phyloP scores from a whole-genome alignment of 768 basidiomycete genomes.

The Galerina marginata region DNA sequence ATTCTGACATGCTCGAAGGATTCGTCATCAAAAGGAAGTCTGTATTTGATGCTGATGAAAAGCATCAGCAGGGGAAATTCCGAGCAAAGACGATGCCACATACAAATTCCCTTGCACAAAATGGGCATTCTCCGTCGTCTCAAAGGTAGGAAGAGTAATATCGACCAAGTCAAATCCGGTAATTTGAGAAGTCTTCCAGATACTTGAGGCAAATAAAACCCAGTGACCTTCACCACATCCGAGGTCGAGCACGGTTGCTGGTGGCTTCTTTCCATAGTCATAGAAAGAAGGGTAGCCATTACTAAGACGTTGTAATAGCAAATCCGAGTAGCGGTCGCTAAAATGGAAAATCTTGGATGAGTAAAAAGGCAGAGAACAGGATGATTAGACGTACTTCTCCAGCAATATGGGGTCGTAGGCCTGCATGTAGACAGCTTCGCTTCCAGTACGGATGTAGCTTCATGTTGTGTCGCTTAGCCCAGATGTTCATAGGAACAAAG shows the following conservation, averaged over 20 bases:
- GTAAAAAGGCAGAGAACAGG: constrained; percentile 2
- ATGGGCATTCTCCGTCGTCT: constrained; percentile 45
- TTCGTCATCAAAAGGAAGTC: constrained; percentile 65
- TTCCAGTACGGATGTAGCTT: constrained; percentile 60
- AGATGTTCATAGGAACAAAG: constrained; percentile 26
- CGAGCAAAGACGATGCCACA: constrained; percentile 30
- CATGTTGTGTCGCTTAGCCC: constrained; percentile 50
- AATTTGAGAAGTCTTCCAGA: constrained; percentile 66
- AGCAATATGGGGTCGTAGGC: constrained; percentile 61
- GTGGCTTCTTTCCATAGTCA: constrained; percentile 51
- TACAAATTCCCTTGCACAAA: constrained; percentile 75
- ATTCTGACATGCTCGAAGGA: constrained; percentile 78
- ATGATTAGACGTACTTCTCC: constrained; percentile 55
- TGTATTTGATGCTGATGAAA: constrained; percentile 54
- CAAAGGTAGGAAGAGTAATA: constrained; percentile 44
- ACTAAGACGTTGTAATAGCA: constrained; percentile 61
- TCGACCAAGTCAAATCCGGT: constrained; percentile 72
- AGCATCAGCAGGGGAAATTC: constrained; percentile 3
- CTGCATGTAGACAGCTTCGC: constrained; percentile 66
- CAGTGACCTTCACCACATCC: constrained; percentile 80
- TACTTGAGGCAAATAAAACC: constrained; percentile 62
- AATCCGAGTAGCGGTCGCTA: constrained; percentile 67
- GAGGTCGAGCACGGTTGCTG: constrained; percentile 67
- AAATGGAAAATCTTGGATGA: constrained; percentile 14
- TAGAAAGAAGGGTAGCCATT: constrained; percentile 66